A percentile compares a stretch with the other conserved stretches of the same genome.
phyloP scores from a whole-genome alignment of 805 yeast genomes.

The Saturnispora sekii region DNA sequence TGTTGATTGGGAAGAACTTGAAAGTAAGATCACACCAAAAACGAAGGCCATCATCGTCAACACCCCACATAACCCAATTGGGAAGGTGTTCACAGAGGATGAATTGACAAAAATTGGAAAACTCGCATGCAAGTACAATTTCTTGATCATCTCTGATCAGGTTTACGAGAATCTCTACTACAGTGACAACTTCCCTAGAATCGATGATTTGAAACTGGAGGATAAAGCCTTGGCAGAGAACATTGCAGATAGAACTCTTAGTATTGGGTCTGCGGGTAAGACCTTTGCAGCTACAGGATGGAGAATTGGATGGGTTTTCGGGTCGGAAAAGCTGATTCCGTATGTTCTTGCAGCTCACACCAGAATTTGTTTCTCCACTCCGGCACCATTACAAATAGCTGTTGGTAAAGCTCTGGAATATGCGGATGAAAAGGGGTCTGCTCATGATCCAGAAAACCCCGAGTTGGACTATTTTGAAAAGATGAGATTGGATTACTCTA shows the following conservation, averaged over 20 bases:
- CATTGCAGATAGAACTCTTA: conserved; percentile 63
- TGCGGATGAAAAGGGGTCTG: conserved; percentile 39
- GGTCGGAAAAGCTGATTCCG: conserved; percentile 69
- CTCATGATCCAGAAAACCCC: conserved; percentile 4
- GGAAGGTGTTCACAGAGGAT: conserved; percentile 71
- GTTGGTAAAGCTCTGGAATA: conserved; percentile 64
- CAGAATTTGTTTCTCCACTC: conserved; percentile 84
- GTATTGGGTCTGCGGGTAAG: conserved; percentile 97
- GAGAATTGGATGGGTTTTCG: conserved; percentile 96
- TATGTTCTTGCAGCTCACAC: conserved; percentile 87
- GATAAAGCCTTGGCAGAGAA: conserved; percentile 30
- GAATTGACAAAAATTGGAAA: conserved; percentile 73
- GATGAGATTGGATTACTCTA: conserved; percentile 57
- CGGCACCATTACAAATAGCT: conserved; percentile 90
- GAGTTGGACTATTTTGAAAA: conserved; percentile 48
- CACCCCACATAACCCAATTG: conserved; percentile 95
- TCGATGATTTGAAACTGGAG: conserved; percentile 64
- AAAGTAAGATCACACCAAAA: conserved; percentile 56
- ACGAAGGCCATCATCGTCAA: conserved; percentile 85
- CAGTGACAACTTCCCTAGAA: conserved; percentile 56
- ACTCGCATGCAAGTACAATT: conserved; percentile 75
- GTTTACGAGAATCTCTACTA: conserved; percentile 89
- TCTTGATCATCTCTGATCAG: conserved; percentile 82
- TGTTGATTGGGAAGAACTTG: conserved; percentile 69
- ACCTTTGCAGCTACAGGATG: conserved; percentile 99